Percentiles rank a stretch among this genome's conserved stretches.
phyloP scores from a whole-genome alignment of 2,329 filamentous ascomycete genomes.

The Cladosporium velox region DNA sequence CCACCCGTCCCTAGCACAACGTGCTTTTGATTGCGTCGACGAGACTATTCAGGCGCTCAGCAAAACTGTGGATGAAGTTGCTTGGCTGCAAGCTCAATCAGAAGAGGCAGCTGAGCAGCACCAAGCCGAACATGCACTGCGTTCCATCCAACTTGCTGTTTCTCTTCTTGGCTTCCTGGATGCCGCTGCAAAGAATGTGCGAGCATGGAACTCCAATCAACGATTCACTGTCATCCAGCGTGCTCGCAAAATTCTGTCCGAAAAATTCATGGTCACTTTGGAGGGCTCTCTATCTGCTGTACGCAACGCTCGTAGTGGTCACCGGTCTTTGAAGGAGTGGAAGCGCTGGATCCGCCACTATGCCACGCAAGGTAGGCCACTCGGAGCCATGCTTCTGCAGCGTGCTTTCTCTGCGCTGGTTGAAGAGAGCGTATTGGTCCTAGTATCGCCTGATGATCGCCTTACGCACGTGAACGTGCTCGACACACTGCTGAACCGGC shows the following conservation, averaged over 20 bases:
- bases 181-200: conserved; percentile 73
- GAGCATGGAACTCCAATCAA: conserved; percentile 78
- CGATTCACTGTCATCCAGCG: conserved; percentile 72
- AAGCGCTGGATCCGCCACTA: conserved; percentile 84
- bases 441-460: conserved; percentile 28
- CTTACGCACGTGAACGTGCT: conserved; percentile 27
- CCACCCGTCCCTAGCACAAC: conserved; percentile 67
- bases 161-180: conserved; percentile 90
- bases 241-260: conserved; percentile 73
- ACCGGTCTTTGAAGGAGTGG: conserved; percentile 76
- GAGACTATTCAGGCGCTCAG: conserved; percentile 73
- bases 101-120: conserved; percentile 29
- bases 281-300: conserved; percentile 90
- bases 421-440: conserved; percentile 40
- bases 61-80: conserved; percentile 59
- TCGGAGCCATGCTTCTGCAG: conserved; percentile 90
- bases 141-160: conserved; percentile 69
- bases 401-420: conserved; percentile 85
- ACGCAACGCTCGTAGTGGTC: conserved; percentile 71
- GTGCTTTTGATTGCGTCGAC: conserved; percentile 66
- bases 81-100: conserved; percentile 31
- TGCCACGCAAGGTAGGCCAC: conserved; percentile 72
- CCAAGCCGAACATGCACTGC: conserved; percentile 24
- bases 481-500: conserved; percentile 39
- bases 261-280: conserved; percentile 79